Evolutionary conservation across 495 filamentous ascomycete genomes (phyloP).

Genomic region (Aspergillus haitiensis): DNA sequence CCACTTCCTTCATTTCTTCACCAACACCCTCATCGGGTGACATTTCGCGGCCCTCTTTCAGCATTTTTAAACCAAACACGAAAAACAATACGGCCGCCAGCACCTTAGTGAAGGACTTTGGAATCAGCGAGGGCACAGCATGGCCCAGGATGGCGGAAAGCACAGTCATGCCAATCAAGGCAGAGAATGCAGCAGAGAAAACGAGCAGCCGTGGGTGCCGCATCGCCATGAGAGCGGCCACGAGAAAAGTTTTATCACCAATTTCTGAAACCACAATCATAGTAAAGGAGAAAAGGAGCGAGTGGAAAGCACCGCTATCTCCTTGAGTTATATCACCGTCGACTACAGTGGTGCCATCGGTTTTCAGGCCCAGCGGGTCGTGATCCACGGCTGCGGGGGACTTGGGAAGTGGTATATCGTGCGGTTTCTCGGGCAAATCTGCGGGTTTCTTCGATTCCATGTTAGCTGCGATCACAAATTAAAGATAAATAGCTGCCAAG

Average conservation of each 20-base stretch:
- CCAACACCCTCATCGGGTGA: slow-evolving; percentile 81
- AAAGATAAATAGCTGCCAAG: slow-evolving; percentile 1
- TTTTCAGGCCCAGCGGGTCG: slow-evolving; percentile 63
- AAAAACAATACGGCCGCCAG: slow-evolving; percentile 82
- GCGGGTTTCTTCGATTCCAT: slow-evolving; percentile 66
- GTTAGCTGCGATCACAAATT: slow-evolving; percentile 17
- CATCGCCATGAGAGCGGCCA: slow-evolving; percentile 98
- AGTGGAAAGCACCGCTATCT: slow-evolving; percentile 83
- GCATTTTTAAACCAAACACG: slow-evolving; percentile 80
- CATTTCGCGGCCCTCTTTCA: slow-evolving; percentile 88
- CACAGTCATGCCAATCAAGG: slow-evolving; percentile 89
- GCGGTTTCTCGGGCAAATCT: slow-evolving; percentile 75
- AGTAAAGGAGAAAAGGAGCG: slow-evolving; percentile 85
- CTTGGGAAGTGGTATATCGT: slow-evolving; percentile 74
- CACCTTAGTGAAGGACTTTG: slow-evolving; percentile 83
- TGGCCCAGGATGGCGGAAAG: slow-evolving; percentile 96
- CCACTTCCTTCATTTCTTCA: slow-evolving; percentile 96
- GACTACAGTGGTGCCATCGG: slow-evolving; percentile 7
- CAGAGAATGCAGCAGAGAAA: slow-evolving; percentile 90
- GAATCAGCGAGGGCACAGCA: slow-evolving; percentile 85
- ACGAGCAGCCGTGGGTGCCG: slow-evolving; percentile 91
- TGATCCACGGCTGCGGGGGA: slow-evolving; percentile 66
- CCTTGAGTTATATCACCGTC: slow-evolving; percentile 32
- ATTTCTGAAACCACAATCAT: slow-evolving; percentile 99
- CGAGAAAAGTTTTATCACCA: slow-evolving; percentile 97